A percentile compares a stretch with the other conserved stretches of the same genome.
These are phyloP conservation scores for Aspergillus indologenus DNA, from an alignment of 495 filamentous ascomycete genomes.

Conservation along the genomic window DNA sequence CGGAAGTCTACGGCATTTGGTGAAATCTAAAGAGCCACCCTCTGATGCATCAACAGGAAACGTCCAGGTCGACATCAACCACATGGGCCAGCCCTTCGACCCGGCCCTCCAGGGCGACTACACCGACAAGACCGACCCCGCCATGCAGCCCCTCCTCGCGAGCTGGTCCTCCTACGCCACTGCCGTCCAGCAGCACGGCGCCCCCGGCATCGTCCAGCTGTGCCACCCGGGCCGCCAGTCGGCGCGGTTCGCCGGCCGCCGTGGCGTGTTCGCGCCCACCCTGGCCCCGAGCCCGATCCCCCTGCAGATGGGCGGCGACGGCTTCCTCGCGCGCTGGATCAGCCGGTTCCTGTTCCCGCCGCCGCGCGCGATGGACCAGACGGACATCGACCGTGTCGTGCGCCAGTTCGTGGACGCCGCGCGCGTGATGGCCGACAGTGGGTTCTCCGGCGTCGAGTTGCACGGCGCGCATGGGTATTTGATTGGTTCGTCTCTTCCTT, in stretches of 20 bases:
- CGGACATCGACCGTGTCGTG: slow-evolving; percentile 48
- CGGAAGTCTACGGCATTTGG: too few relatives aligned
- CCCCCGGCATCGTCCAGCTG: slow-evolving; percentile 53
- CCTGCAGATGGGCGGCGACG: slow-evolving; percentile 37
- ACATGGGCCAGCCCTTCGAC: slow-evolving; percentile 44
- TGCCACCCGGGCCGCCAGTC: slow-evolving; percentile 60
- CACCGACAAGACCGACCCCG: slow-evolving; percentile 38
- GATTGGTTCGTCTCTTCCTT: slow-evolving; percentile 40
- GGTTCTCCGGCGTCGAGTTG: slow-evolving; percentile 55
- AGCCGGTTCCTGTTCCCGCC: slow-evolving; percentile 36
- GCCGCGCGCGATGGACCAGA: slow-evolving; percentile 46
- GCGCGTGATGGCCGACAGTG: slow-evolving; percentile 44
- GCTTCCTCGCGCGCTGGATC: slow-evolving; percentile 34
- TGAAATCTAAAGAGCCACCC: too few relatives aligned
- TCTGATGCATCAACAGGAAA: slow-evolving; percentile 36
- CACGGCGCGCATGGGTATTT: slow-evolving; percentile 62
- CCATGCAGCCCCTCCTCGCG: slow-evolving; percentile 30
- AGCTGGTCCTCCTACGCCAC: slow-evolving; percentile 49
- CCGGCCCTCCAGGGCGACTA: slow-evolving; percentile 39
- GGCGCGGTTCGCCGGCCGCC: slow-evolving; percentile 39
- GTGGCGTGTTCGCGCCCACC: slow-evolving; percentile 42
- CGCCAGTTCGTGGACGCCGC: slow-evolving; percentile 48
- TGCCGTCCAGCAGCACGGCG: slow-evolving; percentile 42
- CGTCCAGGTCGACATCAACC: slow-evolving; percentile 54
- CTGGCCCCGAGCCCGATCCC: slow-evolving; percentile 48